Conservation (phyloP, 2,329 filamentous ascomycete genomes). For the Niveomyces coronatus region DNA sequence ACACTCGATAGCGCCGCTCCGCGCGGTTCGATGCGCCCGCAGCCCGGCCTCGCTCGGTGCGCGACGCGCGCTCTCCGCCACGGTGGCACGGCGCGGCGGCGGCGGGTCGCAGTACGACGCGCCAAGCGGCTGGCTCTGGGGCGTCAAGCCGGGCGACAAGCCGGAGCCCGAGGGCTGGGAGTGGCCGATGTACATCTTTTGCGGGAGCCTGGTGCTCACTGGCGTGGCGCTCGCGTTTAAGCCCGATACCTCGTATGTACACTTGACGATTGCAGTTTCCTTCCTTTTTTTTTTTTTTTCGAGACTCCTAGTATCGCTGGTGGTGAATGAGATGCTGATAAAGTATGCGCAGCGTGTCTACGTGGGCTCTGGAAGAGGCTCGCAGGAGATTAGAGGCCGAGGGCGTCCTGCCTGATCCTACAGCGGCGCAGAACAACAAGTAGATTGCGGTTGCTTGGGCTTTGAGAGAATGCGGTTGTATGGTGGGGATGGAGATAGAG, state of each 20-base stretch:
- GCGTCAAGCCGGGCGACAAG: slow-evolving; percentile 91
- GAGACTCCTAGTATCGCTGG: too few relatives aligned
- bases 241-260: slow-evolving; percentile 55
- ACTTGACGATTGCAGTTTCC: background rate
- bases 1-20: slow-evolving; percentile 26
- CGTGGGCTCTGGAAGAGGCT: slow-evolving; percentile 96
- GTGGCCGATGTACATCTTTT: slow-evolving; percentile 72
- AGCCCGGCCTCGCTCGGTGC: slow-evolving; percentile 21
- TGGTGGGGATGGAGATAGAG: slow-evolving; percentile 10
- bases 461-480: slow-evolving; percentile 4
- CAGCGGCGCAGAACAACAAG: slow-evolving; percentile 46
- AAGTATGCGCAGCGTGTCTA: slow-evolving; percentile 74
- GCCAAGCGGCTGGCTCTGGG: slow-evolving; percentile 85
- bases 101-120: slow-evolving; percentile 75
- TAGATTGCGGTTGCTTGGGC: slow-evolving; percentile 12
- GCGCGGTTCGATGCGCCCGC: slow-evolving; percentile 28
- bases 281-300: background rate
- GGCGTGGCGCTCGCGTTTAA: slow-evolving; percentile 86
- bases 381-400: slow-evolving; percentile 90
- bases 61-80: slow-evolving; percentile 35
- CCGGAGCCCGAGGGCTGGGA: slow-evolving; percentile 96
- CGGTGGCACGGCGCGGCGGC: slow-evolving; percentile 30
- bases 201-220: slow-evolving; percentile 64
- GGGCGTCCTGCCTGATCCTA: slow-evolving; percentile 77
- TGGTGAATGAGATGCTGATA: slow-evolving; percentile 17